Conservation (phyloP, 305 asterid genomes). For the Fraxinus nigra region DNA sequence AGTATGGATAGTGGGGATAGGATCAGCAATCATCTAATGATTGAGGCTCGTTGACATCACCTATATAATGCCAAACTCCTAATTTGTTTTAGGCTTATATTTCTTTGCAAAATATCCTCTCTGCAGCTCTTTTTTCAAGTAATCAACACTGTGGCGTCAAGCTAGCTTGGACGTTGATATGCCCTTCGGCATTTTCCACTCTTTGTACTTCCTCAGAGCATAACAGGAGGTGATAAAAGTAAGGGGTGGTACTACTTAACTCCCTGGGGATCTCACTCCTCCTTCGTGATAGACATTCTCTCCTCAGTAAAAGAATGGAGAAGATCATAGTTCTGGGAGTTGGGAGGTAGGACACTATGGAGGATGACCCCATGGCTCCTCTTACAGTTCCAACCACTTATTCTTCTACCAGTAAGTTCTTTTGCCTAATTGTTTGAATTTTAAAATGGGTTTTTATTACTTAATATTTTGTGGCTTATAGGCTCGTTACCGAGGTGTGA, state of each 20-base stretch:
- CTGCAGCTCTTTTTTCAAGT: not conserved
- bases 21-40: not conserved
- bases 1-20: not conserved
- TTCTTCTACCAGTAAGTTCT: not conserved
- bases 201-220: not conserved
- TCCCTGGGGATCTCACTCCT: not conserved
- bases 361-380: not conserved
- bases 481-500: not conserved
- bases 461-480: no score
- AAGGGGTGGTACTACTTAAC: not conserved
- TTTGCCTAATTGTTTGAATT: not conserved
- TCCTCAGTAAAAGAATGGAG: not conserved
- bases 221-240: not conserved
- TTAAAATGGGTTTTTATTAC: not conserved
- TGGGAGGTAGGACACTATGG: not conserved
- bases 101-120: not conserved
- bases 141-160: not conserved
- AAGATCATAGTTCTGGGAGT: not conserved
- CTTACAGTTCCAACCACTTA: not conserved
- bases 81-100: no score
- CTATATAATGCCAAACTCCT: not conserved
- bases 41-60: not conserved
- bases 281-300: not conserved
- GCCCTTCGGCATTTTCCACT: not conserved
- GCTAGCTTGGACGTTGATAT: not conserved